Base-by-base conservation (phyloP, 805 yeast genomes). In the Hanseniaspora mollemarum region DNA sequence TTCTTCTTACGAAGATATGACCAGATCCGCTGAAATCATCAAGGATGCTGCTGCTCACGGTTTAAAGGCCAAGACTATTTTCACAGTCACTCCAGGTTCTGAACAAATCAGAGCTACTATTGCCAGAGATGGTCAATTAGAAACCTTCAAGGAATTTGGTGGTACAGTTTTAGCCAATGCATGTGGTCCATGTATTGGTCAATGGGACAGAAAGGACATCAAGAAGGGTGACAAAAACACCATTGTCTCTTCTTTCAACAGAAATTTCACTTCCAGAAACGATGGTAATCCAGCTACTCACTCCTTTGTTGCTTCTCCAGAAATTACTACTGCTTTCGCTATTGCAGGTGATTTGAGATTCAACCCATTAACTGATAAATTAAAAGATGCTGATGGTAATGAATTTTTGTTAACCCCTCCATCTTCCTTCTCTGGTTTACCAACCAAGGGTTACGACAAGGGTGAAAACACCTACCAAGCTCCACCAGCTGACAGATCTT, bases 151-250 rank as follows among this genome's bases (percentile, higher is more conserved):
- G 65, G 87, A 86, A 63, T 84, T 83, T 62, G 96, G 96, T 60
- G 97, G 95, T 67, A 76, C 82, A 55, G 96, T 90, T 51, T 74
- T 90, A 65, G 96, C 97, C 55, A 90, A 90, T 67, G 97, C 97
- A 54, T 90, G 97, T 76, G 97, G 97, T 64, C 97, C 97, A 66
- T 88, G 97, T 78, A 88, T 88, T 66, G 97, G 97, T 64, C 96
- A 90, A 76, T 90, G 97, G 97, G 96, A 88, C 69, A 83, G 97
- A 72, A 83, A 76, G 63, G 88, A 85, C 67, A 79, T 86, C 68
- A 80, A 85, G 75, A 87, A 85, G 76, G 92, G 88, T 67, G 95
- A 85, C 70, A 83, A 86, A 73, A 90, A 90, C 78, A 90, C 96
- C 62, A 90, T 90, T 70, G 90, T 90, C 63, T 85, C 96, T 38